Base-by-base conservation (phyloP, 202 grass and related monocot genomes). In the Digitaria exilis region DNA sequence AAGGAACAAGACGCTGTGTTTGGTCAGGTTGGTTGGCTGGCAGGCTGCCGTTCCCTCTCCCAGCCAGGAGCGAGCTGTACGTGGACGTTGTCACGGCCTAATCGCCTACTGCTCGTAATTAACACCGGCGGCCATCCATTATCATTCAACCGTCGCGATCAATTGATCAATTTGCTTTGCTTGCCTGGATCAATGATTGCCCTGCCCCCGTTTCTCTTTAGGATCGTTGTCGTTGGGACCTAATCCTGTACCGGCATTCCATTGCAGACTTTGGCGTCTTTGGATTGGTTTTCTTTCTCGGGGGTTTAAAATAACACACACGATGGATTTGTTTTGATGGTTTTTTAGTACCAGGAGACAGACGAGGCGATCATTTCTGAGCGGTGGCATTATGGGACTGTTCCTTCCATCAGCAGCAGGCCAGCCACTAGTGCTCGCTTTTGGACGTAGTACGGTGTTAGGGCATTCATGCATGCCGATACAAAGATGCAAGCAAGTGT, bases 121-220 rank as follows among this genome's bases (percentile, higher is more conserved):
- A 67, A 65, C 51, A 52, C 22, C 22, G 9, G 1, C 17, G 7
- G 1, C 31, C 29, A 66, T 39, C 21, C 54, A 44, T 5, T 58
- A 69, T 5, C 65, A 69, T 43, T 82, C 44, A 37, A 63, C 49
- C 22, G 54, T 90, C 60, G 1, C 69, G 44, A 90, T 87, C 75
- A 80, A 51, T 15, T 15, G 60, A 15, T 60, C 88, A 32, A 32
- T 66, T 37, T 29, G 72, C 48, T 41, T 64, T 75, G 72, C 73
- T 24, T 79, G 65, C 48, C 31, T 12, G 67, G 80, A 56, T 84
- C 80, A 87, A 90, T 87, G 76, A 90, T 87, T 64, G 79, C 11
- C 3, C 21, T 32, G 16, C 8, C 2, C 30, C 24, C 24, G 10
- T 55, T 21, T 61, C 67, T 7, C 65, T 78, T 83, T 66, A 79